phyloP scores from a whole-genome alignment of 2,329 filamentous ascomycete species.

The Geosmithia flava region DNA sequence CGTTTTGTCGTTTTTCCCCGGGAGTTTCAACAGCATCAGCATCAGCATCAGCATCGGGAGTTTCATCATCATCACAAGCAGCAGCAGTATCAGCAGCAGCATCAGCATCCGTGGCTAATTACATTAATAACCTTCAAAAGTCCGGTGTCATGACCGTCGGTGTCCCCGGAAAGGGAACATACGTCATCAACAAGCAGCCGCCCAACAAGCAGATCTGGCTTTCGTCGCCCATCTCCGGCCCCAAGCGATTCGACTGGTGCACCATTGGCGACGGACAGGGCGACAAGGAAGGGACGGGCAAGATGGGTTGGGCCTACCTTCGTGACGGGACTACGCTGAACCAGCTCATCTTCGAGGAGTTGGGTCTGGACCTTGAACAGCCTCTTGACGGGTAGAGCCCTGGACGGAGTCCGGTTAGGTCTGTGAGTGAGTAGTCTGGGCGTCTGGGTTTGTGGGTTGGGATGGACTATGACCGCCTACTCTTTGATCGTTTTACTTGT shows the following conservation, averaged over 20 bases:
- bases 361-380: slow-evolving; percentile 50
- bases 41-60: too few relatives aligned
- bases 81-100: background rate
- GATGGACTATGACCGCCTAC: too few relatives aligned
- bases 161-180: slow-evolving; percentile 60
- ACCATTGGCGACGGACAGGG: slow-evolving; percentile 54
- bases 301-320: slow-evolving; percentile 73
- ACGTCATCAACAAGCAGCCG: slow-evolving; percentile 96
- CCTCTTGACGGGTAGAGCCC: slow-evolving; percentile 11
- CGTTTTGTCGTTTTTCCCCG: too few relatives aligned
- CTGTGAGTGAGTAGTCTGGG: background rate
- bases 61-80: background rate
- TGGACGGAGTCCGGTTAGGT: background rate
- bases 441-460: too few relatives aligned
- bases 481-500: too few relatives aligned
- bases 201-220: slow-evolving; percentile 98
- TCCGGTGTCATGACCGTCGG: slow-evolving; percentile 73
- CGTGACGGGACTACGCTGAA: slow-evolving; percentile 69
- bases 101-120: too few relatives aligned
- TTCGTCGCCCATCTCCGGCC: slow-evolving; percentile 78
- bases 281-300: slow-evolving; percentile 62
- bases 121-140: slow-evolving; percentile 27
- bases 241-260: slow-evolving; percentile 91
- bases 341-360: slow-evolving; percentile 61
- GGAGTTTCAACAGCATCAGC: background rate